phyloP scores from a whole-genome alignment of 2,329 filamentous ascomycete genomes.

The Cladosporium phlei region DNA sequence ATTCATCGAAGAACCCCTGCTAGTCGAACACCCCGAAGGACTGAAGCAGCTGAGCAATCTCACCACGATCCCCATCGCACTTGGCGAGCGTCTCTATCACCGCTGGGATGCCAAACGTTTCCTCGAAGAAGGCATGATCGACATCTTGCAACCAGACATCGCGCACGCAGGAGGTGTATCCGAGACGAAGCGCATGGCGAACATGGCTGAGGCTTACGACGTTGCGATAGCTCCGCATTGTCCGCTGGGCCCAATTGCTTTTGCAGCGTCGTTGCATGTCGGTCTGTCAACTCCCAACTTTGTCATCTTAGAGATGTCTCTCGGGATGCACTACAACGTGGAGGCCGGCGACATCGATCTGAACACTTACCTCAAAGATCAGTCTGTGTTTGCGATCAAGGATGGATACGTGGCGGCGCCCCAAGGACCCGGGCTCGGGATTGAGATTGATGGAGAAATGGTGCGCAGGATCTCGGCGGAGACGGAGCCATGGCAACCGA shows the following conservation, averaged over 20 bases:
- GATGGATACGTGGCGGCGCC: slow-evolving; percentile 21
- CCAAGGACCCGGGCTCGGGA: slow-evolving; percentile 22
- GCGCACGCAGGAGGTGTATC: slow-evolving; percentile 67
- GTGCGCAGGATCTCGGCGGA: slow-evolving; percentile 55
- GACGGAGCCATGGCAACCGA: slow-evolving; percentile 59
- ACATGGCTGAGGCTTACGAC: slow-evolving; percentile 67
- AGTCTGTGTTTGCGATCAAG: slow-evolving; percentile 20
- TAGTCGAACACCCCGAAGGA: slow-evolving; percentile 62
- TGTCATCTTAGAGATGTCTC: slow-evolving; percentile 70
- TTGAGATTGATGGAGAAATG: slow-evolving; percentile 55
- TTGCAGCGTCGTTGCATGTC: slow-evolving; percentile 66
- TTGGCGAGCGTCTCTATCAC: slow-evolving; percentile 66
- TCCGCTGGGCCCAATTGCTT: slow-evolving; percentile 64
- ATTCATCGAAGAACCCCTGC: slow-evolving; percentile 68
- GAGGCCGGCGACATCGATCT: slow-evolving; percentile 58
- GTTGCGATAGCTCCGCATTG: slow-evolving; percentile 69
- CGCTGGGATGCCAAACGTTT: slow-evolving; percentile 70
- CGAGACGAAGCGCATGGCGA: slow-evolving; percentile 63
- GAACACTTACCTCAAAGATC: slow-evolving; percentile 22
- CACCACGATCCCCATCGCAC: slow-evolving; percentile 60
- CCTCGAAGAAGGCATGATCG: slow-evolving; percentile 61
- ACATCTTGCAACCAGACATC: slow-evolving; percentile 66
- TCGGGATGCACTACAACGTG: slow-evolving; percentile 72
- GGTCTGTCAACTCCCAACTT: slow-evolving; percentile 59
- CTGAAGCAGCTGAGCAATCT: slow-evolving; percentile 56